Percentiles rank a stretch among this genome's conserved stretches.
phyloP scores from a whole-genome alignment of 495 filamentous ascomycete species.

The Pyrenopolyporus hunteri region DNA sequence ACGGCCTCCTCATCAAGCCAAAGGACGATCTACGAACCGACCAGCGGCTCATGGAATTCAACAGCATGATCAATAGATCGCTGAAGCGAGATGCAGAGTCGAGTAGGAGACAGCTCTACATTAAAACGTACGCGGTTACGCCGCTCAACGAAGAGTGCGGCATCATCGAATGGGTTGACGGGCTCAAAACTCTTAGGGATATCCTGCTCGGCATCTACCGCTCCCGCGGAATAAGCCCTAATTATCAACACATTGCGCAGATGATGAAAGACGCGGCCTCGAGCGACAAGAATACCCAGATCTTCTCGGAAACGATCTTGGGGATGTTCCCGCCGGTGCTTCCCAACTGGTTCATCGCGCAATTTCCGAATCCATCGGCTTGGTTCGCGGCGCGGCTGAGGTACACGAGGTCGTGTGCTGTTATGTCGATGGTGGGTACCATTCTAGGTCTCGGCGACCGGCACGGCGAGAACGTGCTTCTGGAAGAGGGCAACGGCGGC shows the following conservation, averaged over 20 bases:
- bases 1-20: constrained; percentile 92
- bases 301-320: constrained; percentile 74
- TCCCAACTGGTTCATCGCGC: constrained; percentile 92
- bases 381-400: constrained; percentile 92
- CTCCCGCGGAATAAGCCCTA: constrained; percentile 64
- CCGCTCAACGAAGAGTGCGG: constrained; percentile 98
- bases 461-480: constrained; percentile 97
- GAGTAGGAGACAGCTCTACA: constrained; percentile 79
- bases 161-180: constrained; percentile 98
- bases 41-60: constrained; percentile 98
- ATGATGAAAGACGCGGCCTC: constrained; percentile 55
- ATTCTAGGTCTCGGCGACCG: constrained; percentile 94
- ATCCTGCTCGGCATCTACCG: constrained; percentile 82
- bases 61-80: constrained; percentile 93
- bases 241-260: constrained; percentile 54
- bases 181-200: constrained; percentile 89
- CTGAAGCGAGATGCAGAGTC: constrained; percentile 89
- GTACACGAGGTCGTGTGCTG: constrained; percentile 91
- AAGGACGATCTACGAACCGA: constrained; percentile 98
- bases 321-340: constrained; percentile 78
- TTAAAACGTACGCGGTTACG: constrained; percentile 95
- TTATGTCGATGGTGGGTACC: constrained; percentile 97
- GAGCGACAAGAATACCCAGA: constrained; percentile 54
- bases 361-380: constrained; percentile 87
- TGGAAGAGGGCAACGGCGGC: constrained; percentile 93